A percentile compares a stretch with the other conserved stretches of the same genome.
Conservation (phyloP, 2,329 filamentous ascomycete genomes). For the Colletotrichum gloeosporioides region DNA sequence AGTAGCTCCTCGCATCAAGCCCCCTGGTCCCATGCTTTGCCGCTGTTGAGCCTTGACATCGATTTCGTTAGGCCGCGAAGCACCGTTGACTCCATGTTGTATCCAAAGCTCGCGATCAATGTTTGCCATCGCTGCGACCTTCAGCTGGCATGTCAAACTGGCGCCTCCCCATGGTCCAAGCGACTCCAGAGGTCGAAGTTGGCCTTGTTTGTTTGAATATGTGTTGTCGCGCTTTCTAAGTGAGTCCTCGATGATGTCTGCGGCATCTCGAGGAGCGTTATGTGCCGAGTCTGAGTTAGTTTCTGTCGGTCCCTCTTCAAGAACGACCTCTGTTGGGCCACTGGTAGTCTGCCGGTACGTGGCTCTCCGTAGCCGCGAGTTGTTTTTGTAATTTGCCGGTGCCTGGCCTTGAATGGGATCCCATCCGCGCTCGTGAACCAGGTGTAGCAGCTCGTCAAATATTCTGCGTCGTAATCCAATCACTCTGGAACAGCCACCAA, state of each 20-base stretch:
- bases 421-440: constrained; percentile 78
- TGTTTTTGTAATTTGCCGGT: constrained; percentile 58
- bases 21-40: constrained; percentile 68
- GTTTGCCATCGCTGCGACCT: constrained; percentile 71
- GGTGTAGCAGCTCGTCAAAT: constrained; percentile 72
- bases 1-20: constrained; percentile 44
- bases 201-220: constrained; percentile 53
- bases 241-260: constrained; percentile 64
- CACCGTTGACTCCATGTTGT: constrained; percentile 69
- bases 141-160: constrained; percentile 72
- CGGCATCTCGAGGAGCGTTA: constrained; percentile 43
- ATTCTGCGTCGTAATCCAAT: constrained; percentile 81
- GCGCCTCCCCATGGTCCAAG: constrained; percentile 78
- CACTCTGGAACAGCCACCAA: constrained; percentile 79
- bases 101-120: constrained; percentile 76
- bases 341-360: constrained; percentile 25
- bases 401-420: constrained; percentile 75
- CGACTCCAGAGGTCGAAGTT: constrained; percentile 70
- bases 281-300: constrained; percentile 33
- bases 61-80: constrained; percentile 63
- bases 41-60: constrained; percentile 63
- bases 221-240: constrained; percentile 38
- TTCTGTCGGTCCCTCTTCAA: not conserved
- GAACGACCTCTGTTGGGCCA: constrained; percentile 22
- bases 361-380: constrained; percentile 45